A percentile compares a stretch with the other conserved stretches of the same genome.
Conservation (phyloP, 2,329 filamentous ascomycete genomes). For the Claviceps sorghi region DNA sequence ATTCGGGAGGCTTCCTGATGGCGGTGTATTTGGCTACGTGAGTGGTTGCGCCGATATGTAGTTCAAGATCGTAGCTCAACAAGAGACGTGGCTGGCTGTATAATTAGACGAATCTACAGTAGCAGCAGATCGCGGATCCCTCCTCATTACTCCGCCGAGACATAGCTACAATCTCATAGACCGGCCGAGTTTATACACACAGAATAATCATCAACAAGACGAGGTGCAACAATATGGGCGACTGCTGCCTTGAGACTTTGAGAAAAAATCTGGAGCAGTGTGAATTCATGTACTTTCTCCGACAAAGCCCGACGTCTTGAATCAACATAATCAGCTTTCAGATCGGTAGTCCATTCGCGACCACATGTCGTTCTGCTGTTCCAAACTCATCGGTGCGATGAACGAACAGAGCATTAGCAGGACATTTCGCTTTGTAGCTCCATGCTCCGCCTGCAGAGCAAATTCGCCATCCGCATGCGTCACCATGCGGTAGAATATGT, state of each 20-base stretch:
- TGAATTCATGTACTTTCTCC: slow-evolving; percentile 15
- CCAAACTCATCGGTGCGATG: slow-evolving; percentile 8
- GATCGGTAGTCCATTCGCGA: slow-evolving; percentile 14
- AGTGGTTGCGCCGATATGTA: background rate
- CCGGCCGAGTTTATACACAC: background rate
- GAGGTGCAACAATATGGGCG: background rate
- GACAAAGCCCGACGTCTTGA: slow-evolving; percentile 22
- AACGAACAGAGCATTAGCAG: no score
- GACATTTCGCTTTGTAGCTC: no score
- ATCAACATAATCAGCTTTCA: slow-evolving; percentile 22
- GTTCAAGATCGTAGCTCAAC: background rate
- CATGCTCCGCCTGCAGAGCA: no score
- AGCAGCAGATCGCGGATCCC: background rate
- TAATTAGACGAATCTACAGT: no score
- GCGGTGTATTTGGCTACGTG: slow-evolving; percentile 1
- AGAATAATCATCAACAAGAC: background rate
- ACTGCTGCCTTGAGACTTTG: background rate
- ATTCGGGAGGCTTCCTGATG: slow-evolving; percentile 16
- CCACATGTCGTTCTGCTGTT: slow-evolving; percentile 14
- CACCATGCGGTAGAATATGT: no score
- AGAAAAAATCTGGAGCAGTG: slow-evolving; percentile 10
- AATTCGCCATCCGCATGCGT: no score
- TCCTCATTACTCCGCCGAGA: background rate
- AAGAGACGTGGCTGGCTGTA: background rate
- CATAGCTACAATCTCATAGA: background rate